Conservation (phyloP, 75 land plant genomes). For the Picea glauca region DNA sequence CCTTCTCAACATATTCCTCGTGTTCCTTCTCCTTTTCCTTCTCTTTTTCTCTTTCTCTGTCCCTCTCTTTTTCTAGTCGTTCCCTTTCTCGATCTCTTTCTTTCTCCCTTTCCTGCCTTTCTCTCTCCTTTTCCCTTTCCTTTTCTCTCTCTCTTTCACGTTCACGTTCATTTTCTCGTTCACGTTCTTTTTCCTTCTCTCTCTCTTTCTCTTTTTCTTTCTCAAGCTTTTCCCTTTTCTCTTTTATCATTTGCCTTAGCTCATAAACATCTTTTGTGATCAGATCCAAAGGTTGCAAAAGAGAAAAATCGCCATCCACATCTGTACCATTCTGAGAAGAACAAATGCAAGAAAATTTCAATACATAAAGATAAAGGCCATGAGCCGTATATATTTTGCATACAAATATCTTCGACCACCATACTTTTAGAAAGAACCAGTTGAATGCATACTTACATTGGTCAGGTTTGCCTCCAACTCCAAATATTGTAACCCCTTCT, state of each 20-base stretch:
- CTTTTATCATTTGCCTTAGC: constrained; percentile 75
- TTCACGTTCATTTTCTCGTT: constrained; percentile 37
- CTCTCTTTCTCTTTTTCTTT: constrained; percentile 69
- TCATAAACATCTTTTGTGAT: constrained; percentile 92
- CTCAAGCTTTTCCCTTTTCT: constrained; percentile 58
- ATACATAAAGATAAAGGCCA: not conserved
- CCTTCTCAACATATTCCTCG: constrained; percentile 39
- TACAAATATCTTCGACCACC: constrained; percentile 5
- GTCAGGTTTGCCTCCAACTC: constrained; percentile 92
- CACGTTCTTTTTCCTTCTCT: constrained; percentile 48
- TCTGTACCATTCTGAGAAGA: constrained; percentile 75
- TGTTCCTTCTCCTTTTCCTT: constrained; percentile 45
- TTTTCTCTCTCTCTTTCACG: constrained; percentile 52
- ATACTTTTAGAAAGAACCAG: not conserved
- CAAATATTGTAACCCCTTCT: constrained; percentile 84
- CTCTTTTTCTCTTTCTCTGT: constrained; percentile 35
- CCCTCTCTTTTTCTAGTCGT: constrained; percentile 37
- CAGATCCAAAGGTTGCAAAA: constrained; percentile 87
- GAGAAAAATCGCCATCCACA: constrained; percentile 84
- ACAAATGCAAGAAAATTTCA: not conserved
- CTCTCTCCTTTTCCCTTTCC: constrained; percentile 32
- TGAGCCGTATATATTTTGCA: not conserved
- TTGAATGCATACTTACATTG: constrained; percentile 38
- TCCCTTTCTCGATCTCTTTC: constrained; percentile 38
- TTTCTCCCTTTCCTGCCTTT: constrained; percentile 27